Conservation (phyloP, 2,329 filamentous ascomycete genomes). For the Massarina eburnea region DNA sequence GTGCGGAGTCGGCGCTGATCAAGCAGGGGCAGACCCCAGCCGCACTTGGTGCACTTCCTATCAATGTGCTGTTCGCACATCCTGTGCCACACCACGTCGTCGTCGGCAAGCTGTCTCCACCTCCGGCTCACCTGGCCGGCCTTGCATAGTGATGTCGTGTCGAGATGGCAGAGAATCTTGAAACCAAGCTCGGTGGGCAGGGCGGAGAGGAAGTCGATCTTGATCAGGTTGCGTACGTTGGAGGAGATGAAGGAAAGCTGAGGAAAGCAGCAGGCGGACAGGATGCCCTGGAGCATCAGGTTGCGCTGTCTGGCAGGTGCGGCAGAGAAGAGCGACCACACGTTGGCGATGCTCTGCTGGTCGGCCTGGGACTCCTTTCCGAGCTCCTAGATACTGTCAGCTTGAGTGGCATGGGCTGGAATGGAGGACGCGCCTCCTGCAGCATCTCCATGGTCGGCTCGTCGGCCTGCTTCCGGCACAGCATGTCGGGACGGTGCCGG, state of each 20-base stretch:
- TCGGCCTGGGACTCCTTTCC: constrained; percentile 79
- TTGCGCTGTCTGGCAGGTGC: constrained; percentile 92
- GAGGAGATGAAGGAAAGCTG: constrained; percentile 91
- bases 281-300: constrained; percentile 93
- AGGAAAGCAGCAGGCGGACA: constrained; percentile 96
- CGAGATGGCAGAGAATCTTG: constrained; percentile 89
- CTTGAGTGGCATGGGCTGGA: constrained; percentile 3
- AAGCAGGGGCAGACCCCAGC: constrained; percentile 87
- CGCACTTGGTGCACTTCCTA: constrained; percentile 90
- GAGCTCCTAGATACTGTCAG: constrained; percentile 63
- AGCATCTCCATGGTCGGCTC: constrained; percentile 95
- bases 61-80: constrained; percentile 99
- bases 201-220: constrained; percentile 92
- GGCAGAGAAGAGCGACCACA: constrained; percentile 97
- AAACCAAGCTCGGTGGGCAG: constrained; percentile 88
- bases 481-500: constrained; percentile 87
- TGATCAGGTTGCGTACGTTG: constrained; percentile 89
- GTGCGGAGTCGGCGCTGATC: constrained; percentile 86
- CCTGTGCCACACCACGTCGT: constrained; percentile 95
- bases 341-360: constrained; percentile 93
- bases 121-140: constrained; percentile 88
- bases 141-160: constrained; percentile 92
- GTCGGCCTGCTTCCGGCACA: constrained; percentile 89
- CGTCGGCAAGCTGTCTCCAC: constrained; percentile 90
- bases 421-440: constrained; percentile 66